These are phyloP conservation scores for Rhododendron henanense DNA, from an alignment of 148 eudicot genomes.

Conservation along the genomic window DNA sequence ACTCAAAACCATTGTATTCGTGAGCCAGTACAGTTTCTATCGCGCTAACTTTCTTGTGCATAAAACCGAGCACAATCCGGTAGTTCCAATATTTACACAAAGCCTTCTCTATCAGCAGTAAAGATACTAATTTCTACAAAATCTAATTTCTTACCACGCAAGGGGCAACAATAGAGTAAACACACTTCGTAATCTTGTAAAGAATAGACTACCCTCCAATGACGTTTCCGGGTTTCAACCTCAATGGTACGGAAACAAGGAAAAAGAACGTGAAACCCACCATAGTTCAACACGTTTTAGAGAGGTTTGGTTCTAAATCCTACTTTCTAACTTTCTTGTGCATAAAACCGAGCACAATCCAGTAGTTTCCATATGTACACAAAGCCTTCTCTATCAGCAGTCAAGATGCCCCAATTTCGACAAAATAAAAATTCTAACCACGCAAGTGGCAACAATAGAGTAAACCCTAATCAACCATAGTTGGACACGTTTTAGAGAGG, in stretches of 20 bases:
- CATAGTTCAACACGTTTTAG: background rate
- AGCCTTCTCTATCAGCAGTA: background rate
- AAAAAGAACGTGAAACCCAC: background rate
- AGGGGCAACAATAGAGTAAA: background rate
- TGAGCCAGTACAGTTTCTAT: background rate
- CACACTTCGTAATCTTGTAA: background rate
- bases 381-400: background rate
- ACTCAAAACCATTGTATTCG: background rate
- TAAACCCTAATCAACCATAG: background rate
- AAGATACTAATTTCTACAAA: conserved; percentile 8
- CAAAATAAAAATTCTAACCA: too few species aligned
- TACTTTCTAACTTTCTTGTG: background rate
- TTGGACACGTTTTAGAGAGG: background rate
- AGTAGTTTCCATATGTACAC: background rate
- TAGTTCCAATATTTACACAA: background rate
- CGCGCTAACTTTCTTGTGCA: background rate
- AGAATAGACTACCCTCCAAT: background rate
- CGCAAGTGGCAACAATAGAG: background rate
- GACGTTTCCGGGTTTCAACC: background rate
- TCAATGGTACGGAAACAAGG: background rate
- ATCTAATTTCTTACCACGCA: background rate
- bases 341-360: background rate
- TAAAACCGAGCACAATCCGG: background rate
- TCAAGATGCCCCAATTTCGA: too few species aligned
- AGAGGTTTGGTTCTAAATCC: background rate